phyloP scores from a whole-genome alignment of 495 filamentous ascomycete genomes.

The Penicillium bialowiezense region DNA sequence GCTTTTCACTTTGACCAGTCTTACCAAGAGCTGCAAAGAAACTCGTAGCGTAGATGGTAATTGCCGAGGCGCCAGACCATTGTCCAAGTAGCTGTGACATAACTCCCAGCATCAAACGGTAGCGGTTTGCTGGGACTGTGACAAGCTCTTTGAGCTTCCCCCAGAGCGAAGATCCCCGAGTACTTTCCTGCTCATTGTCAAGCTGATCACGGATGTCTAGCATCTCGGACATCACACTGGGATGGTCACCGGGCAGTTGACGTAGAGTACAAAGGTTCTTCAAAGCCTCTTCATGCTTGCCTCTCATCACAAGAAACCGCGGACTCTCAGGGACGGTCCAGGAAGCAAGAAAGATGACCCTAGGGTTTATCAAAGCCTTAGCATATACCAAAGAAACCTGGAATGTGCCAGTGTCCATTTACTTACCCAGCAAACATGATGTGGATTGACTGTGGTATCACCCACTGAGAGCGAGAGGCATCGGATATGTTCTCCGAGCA shows the following conservation, averaged over 20 bases:
- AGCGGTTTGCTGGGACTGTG: constrained; percentile 2
- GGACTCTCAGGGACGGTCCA: constrained; percentile 5
- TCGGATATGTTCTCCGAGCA: constrained; percentile 4
- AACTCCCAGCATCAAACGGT: constrained; percentile 4
- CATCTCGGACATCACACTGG: constrained; percentile 1
- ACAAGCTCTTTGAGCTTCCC: constrained; percentile 4
- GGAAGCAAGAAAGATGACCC: constrained; percentile 2
- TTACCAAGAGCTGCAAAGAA: constrained; percentile 4
- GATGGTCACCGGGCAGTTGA: not conserved
- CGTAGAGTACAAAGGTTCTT: constrained; percentile 1
- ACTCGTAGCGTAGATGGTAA: constrained; percentile 3
- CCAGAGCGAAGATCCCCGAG: constrained; percentile 1
- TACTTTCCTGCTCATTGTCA: constrained; percentile 4
- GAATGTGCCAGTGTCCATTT: not conserved
- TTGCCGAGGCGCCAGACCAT: constrained; percentile 6
- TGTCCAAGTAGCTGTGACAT: constrained; percentile 6
- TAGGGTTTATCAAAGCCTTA: not conserved
- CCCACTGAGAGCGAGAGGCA: constrained; percentile 6
- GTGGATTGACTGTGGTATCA: constrained; percentile 1
- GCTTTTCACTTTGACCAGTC: constrained; percentile 3
- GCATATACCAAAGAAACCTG: not conserved
- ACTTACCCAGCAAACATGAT: constrained; percentile 7
- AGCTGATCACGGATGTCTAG: not conserved
- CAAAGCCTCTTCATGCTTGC: constrained; percentile 1
- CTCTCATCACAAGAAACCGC: constrained; percentile 2